A percentile compares a stretch with the other conserved stretches of the same genome.
phyloP scores from a whole-genome alignment of 352 stramenopile genomes.

The Proteromonas lacertae region DNA sequence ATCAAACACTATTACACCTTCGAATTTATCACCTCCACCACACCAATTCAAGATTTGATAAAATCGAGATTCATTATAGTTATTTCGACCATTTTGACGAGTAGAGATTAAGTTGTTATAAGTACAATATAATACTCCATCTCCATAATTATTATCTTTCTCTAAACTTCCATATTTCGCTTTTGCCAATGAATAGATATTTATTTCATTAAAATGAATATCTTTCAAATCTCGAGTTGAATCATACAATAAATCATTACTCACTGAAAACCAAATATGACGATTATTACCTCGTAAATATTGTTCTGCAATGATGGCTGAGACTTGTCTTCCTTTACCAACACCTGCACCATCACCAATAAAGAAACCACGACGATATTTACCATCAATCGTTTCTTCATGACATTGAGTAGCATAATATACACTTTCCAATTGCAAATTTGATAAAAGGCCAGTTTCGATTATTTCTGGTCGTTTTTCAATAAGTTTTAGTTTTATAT shows the following conservation, averaged over 20 bases:
- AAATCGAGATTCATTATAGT: too few relatives aligned
- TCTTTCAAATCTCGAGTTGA: too few relatives aligned
- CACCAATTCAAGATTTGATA: too few relatives aligned
- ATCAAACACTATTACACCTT: too few relatives aligned
- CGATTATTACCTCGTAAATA: slow-evolving; percentile 13
- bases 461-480: slow-evolving; percentile 10
- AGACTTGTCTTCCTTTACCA: slow-evolving; percentile 29
- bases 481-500: slow-evolving; percentile 9
- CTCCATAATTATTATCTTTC: too few relatives aligned
- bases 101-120: too few relatives aligned
- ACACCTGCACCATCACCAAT: slow-evolving; percentile 24
- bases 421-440: slow-evolving; percentile 23
- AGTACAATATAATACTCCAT: too few relatives aligned
- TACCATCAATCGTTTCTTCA: slow-evolving; percentile 9
- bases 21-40: too few relatives aligned
- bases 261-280: slow-evolving; percentile 33
- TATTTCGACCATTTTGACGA: too few relatives aligned
- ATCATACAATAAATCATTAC: slow-evolving; percentile 20
- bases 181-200: too few relatives aligned
- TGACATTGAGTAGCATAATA: slow-evolving; percentile 23
- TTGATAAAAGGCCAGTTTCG: slow-evolving; percentile 13
- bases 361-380: slow-evolving; percentile 20
- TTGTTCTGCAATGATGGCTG: slow-evolving; percentile 22
- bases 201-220: too few relatives aligned
- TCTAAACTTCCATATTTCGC: too few relatives aligned